These are phyloP conservation scores for Chimonanthus salicifolius DNA, from an alignment of 164 flowering plant genomes.

Conservation along the genomic window DNA sequence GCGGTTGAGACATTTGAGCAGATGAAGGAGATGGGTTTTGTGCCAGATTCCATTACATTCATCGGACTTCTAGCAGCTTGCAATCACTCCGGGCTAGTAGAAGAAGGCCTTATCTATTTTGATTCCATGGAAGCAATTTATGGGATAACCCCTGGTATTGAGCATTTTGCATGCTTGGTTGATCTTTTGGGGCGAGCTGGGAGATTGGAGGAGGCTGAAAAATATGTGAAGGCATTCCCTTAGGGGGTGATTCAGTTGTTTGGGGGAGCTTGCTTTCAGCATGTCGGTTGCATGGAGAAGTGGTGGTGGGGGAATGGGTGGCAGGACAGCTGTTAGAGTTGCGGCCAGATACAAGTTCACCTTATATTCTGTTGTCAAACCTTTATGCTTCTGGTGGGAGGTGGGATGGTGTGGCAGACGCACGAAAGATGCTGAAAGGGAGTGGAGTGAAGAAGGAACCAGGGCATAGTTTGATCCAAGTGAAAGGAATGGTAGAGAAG, in stretches of 20 bases:
- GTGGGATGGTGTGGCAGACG: slow-evolving; percentile 59
- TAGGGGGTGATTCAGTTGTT: slow-evolving; percentile 45
- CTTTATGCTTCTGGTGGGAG: slow-evolving; percentile 54
- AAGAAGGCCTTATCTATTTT: slow-evolving; percentile 42
- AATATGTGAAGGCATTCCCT: slow-evolving; percentile 27
- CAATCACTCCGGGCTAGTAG: slow-evolving; percentile 68
- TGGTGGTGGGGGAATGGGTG: slow-evolving; percentile 40
- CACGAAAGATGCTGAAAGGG: slow-evolving; percentile 52
- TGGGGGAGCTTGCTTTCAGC: slow-evolving; percentile 72
- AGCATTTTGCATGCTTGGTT: slow-evolving; percentile 64
- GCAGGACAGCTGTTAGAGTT: slow-evolving; percentile 37
- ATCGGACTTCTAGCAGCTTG: slow-evolving; percentile 53
- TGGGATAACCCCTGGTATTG: slow-evolving; percentile 38
- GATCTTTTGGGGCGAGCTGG: slow-evolving; percentile 76
- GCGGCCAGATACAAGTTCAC: slow-evolving; percentile 47
- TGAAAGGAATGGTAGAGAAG: slow-evolving; percentile 44
- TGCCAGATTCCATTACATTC: slow-evolving; percentile 67
- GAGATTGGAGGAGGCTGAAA: slow-evolving; percentile 50
- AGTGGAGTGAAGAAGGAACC: slow-evolving; percentile 61
- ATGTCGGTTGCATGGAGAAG: slow-evolving; percentile 49
- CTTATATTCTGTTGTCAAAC: slow-evolving; percentile 63
- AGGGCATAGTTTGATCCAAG: slow-evolving; percentile 54
- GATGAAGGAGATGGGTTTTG: slow-evolving; percentile 36
- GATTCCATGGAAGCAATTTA: slow-evolving; percentile 41
- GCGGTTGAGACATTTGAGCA: slow-evolving; percentile 43